phyloP scores from a whole-genome alignment of 768 basidiomycete species.

The Lentinula aciculospora region DNA sequence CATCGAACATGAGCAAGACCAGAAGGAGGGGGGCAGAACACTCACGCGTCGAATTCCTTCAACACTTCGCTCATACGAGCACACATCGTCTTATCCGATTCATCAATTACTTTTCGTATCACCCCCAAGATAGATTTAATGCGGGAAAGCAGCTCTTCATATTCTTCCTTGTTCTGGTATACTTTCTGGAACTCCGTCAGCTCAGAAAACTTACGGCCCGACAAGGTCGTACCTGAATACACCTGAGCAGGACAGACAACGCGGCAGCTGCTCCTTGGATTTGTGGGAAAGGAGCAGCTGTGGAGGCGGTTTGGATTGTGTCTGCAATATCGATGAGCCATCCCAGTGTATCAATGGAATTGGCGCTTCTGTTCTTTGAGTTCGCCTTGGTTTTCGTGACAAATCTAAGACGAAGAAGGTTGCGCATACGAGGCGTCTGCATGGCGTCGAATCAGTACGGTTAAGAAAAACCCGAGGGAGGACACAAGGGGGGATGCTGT shows the following conservation, averaged over 20 bases:
- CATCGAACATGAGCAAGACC: not conserved
- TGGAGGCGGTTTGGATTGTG: not conserved
- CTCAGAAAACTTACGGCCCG: no score
- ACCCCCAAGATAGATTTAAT: not conserved
- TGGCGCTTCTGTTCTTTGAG: not conserved
- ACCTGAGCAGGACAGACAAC: not conserved
- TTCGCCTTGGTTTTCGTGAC: not conserved
- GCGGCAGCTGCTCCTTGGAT: not conserved
- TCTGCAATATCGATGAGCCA: not conserved
- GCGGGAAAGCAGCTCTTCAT: not conserved
- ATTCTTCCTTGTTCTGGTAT: not conserved
- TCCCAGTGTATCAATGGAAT: not conserved
- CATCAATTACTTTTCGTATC: not conserved
- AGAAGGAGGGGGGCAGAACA: not conserved
- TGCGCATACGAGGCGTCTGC: not conserved
- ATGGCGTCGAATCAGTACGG: not conserved
- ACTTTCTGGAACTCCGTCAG: not conserved
- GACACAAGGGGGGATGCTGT: not conserved
- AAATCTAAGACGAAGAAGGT: not conserved
- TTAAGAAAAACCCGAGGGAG: not conserved
- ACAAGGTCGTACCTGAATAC: not conserved
- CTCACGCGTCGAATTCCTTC: not conserved
- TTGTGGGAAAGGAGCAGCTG: not conserved
- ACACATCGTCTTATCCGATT: not conserved
- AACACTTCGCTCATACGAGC: not conserved